Percentiles rank a stretch among this genome's conserved stretches.
phyloP scores from a whole-genome alignment of 2,329 filamentous ascomycete species.

The Hypomyces rosellus region DNA sequence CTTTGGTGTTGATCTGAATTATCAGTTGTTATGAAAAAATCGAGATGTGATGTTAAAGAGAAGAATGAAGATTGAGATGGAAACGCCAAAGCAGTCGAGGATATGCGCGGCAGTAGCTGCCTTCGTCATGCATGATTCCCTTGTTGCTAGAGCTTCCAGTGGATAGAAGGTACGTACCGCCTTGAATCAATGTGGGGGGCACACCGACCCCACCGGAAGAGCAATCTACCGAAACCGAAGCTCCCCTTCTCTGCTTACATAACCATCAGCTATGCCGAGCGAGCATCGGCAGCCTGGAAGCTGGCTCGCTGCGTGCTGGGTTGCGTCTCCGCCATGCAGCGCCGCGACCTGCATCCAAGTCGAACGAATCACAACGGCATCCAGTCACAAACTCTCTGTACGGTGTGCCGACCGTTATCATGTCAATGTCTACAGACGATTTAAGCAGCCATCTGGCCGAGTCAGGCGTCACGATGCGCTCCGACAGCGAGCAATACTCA shows the following conservation, averaged over 20 bases:
- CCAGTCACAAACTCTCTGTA: background rate
- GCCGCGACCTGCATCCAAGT: background rate
- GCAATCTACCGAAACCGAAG: conserved; percentile 22
- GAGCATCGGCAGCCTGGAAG: no score
- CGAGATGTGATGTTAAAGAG: no score
- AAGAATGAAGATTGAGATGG: no score
- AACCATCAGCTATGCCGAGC: background rate
- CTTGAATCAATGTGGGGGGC: no score
- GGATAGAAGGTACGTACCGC: conserved; percentile 3
- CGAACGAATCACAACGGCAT: background rate
- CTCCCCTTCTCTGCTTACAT: background rate
- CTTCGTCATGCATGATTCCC: conserved; percentile 14
- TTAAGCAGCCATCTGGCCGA: conserved; percentile 53
- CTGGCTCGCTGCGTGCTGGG: no score
- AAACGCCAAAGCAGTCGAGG: no score
- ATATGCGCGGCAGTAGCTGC: conserved; percentile 10
- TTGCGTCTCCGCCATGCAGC: background rate
- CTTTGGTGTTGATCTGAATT: no score
- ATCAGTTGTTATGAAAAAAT: no score
- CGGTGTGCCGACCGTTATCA: conserved; percentile 23
- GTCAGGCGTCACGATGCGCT: conserved; percentile 70
- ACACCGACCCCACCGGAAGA: conserved; percentile 23
- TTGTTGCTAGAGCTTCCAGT: background rate
- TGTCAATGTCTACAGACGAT: conserved; percentile 55
- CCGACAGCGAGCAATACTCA: conserved; percentile 79